Conservation (phyloP, 257 asterid genomes). For the Scutellaria minor region DNA sequence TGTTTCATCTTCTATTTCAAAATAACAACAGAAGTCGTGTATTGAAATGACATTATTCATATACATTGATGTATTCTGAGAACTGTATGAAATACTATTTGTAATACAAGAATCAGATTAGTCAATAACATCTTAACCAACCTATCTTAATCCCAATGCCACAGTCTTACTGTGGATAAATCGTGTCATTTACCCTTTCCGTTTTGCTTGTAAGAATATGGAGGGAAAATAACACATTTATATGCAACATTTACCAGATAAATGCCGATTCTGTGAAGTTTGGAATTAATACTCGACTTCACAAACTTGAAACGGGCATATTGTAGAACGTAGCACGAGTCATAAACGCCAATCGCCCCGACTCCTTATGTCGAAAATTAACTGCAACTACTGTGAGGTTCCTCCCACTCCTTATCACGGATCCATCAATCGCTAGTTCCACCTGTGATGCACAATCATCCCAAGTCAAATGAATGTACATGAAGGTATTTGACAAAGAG, state of each 20-base stretch:
- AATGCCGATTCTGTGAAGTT: neutral
- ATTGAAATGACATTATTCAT: too few species aligned
- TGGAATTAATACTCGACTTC: constrained; percentile 24
- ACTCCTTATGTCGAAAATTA: constrained; percentile 62
- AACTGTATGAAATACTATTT: too few species aligned
- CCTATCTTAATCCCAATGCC: too few species aligned
- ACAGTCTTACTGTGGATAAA: neutral
- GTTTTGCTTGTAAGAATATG: neutral
- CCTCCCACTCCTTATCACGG: constrained; percentile 81
- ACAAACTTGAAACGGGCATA: constrained; percentile 71
- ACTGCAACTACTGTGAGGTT: constrained; percentile 69
- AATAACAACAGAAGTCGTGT: too few species aligned
- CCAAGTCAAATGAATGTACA: constrained; percentile 16
- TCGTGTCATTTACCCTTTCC: neutral
- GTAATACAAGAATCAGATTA: too few species aligned
- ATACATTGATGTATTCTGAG: too few species aligned
- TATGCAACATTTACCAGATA: neutral
- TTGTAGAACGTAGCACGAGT: constrained; percentile 74
- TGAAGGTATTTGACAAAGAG: too few species aligned
- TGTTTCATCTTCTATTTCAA: too few species aligned
- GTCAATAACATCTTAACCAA: neutral
- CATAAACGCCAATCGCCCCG: constrained; percentile 58
- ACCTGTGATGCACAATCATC: constrained; percentile 50
- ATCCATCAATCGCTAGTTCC: constrained; percentile 61
- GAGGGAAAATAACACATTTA: neutral